Evolutionary conservation across 2,329 filamentous ascomycete species (phyloP), one percentile per base, ranked within the genome.

Genomic region (Fusarium mexicanum): DNA sequence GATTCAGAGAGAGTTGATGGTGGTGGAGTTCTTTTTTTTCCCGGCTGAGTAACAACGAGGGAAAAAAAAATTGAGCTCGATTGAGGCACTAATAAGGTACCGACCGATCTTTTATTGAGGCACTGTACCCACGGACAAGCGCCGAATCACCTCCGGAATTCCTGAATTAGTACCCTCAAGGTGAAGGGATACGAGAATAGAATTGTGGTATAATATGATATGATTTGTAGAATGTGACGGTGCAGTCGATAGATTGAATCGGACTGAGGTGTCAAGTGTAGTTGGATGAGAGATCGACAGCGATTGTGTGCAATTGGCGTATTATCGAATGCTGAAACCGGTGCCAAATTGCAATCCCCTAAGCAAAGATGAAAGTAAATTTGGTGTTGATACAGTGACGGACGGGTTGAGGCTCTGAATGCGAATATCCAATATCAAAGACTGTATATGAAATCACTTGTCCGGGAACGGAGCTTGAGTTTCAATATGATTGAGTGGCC

Each of bases 21-120:
- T 71, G 41, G 67, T 70, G 67, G 67, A 70, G 67, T 71, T 70
- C 46, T 33, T 66, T 77, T 77, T 73, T 77, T 75, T 62, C n/a
- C 53, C 35, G 61, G 75, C 73, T 75, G 72, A 76, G 75, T 76
- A 77, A 77, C 65, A 46, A 44, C 71, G 64, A 66, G 58, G 67
- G 31, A 44, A 72, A 68, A 68, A 68, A 58, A 72, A 53, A 48
- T 44, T 40, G 57, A 64, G 62, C 66, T 70, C 61, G 59, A 66
- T 50, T 63, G 69, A 74, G 72, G 68, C 72, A 74, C 68, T 73
- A 70, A 70, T 64, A 60, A 54, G 22, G 41, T 40, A 47, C 38
- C 55, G 18, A 29, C 35, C 33, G 51, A 55, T 55, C 35, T 40
- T 41, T 55, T 40, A 53, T 53, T 64, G 50, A 67, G 50, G 66